Evolutionary conservation across 2,329 filamentous ascomycete genomes (phyloP).

Genomic region (Botryotinia narcissicola): DNA sequence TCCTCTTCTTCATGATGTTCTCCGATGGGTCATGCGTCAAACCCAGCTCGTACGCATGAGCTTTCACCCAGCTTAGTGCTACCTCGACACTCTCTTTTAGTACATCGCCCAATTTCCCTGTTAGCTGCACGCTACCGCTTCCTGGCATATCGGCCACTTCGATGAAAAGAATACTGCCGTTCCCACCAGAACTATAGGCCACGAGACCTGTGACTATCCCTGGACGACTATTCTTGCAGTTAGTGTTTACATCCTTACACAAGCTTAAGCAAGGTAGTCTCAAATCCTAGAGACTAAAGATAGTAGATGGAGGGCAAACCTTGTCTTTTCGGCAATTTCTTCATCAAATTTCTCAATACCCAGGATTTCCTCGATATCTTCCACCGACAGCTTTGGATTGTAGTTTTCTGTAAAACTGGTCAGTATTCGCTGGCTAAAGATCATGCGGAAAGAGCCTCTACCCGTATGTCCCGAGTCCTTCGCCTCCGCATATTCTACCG

Average conservation of each 20-base stretch:
- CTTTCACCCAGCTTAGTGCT: slow-evolving; percentile 94
- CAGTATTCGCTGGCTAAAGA: slow-evolving; percentile 8
- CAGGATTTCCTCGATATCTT: slow-evolving; percentile 85
- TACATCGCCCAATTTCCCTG: slow-evolving; percentile 93
- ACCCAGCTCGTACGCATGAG: slow-evolving; percentile 87
- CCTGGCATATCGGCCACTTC: slow-evolving; percentile 98
- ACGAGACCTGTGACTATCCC: slow-evolving; percentile 96
- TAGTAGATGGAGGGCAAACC: slow-evolving; percentile 28
- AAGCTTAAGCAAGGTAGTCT: slow-evolving; percentile 24
- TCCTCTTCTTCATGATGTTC: slow-evolving; percentile 94
- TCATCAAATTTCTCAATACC: slow-evolving; percentile 93
- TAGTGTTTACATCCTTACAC: slow-evolving; percentile 17
- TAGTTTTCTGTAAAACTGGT: slow-evolving; percentile 54
- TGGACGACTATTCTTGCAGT: slow-evolving; percentile 56
- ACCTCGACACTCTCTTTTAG: slow-evolving; percentile 97
- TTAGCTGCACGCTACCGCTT: slow-evolving; percentile 86
- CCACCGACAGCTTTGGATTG: slow-evolving; percentile 67
- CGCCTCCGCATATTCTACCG: slow-evolving; percentile 90
- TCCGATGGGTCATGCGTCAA: slow-evolving; percentile 76
- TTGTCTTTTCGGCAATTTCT: slow-evolving; percentile 84
- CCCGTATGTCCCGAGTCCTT: slow-evolving; percentile 63
- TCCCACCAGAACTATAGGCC: slow-evolving; percentile 87
- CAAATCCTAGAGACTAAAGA: slow-evolving; percentile 8
- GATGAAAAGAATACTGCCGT: slow-evolving; percentile 96
- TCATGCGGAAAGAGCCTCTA: slow-evolving; percentile 21